Conservation (phyloP, 306 rosid species). For the Casuarina glauca region DNA sequence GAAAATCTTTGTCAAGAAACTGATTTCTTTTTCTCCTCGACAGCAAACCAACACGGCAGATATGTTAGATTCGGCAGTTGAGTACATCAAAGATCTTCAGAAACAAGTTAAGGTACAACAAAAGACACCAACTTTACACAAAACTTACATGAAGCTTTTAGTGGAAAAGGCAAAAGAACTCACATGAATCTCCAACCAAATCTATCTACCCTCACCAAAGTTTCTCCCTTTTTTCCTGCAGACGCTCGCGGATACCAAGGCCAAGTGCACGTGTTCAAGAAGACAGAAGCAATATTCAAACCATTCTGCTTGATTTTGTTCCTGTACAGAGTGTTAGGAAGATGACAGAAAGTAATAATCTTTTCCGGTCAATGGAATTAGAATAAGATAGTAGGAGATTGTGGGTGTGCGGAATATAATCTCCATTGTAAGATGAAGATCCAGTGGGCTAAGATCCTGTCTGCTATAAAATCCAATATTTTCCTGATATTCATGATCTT, state of each 20-base stretch:
- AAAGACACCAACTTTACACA: background rate
- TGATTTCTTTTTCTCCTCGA: constrained; percentile 8
- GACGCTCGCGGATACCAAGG: constrained; percentile 58
- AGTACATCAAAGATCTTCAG: constrained; percentile 74
- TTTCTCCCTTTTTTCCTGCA: constrained; percentile 41
- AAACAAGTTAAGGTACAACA: constrained; percentile 68
- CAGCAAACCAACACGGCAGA: constrained; percentile 94
- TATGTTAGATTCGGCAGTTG: constrained; percentile 75
- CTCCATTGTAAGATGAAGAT: background rate
- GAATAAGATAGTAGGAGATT: background rate
- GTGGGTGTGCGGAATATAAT: background rate
- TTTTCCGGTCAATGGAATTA: background rate
- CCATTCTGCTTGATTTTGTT: constrained; percentile 25
- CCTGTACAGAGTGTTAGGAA: constrained; percentile 38
- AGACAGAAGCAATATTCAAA: constrained; percentile 37
- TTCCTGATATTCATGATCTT: background rate
- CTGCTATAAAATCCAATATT: background rate
- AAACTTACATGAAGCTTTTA: background rate
- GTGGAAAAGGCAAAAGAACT: background rate
- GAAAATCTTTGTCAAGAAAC: background rate
- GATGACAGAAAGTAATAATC: background rate
- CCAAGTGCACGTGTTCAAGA: constrained; percentile 68
- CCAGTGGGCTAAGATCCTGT: no score
- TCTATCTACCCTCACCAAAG: constrained; percentile 20
- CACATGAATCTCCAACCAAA: constrained; percentile 16